Evolutionary conservation across 1,139 yeast species (phyloP), one percentile per base, ranked within the genome.

Genomic region (Citeromyces hawaiiensis): DNA sequence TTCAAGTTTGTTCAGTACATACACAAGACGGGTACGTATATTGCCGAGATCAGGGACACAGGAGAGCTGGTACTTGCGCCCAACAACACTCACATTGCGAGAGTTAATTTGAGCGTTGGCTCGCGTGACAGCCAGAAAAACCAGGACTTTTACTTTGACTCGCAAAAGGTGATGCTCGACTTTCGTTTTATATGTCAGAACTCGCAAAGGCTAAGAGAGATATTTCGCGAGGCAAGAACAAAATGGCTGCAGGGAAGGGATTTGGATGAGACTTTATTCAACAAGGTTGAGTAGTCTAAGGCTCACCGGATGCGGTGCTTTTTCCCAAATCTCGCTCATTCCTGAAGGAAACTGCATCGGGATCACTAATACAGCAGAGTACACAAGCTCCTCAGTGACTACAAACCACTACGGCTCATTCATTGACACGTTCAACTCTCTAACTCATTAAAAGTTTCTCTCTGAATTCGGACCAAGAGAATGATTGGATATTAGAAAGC

Each of bases 1-100:
- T 88, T 83, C 61, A 76, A 79, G 48, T 82, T 74, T 54, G 86
- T 88, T 1, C 98, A 93, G 57, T 93, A 82, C 52, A 79, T 93
- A 41, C 98, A 93, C 57, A 71, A 68, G 46, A 76, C 94, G 1
- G 99, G 98, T 2, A 77, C 85, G 2, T 85, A 88, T 47, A 74
- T 93, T 42, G 94, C 93, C 3, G 97, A 93, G 56, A 67, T 93
- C 37, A 65, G 91, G 45, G 86, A 77, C 37, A 80, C 78, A 47
- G 94, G 95, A 14, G 82, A 77, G 42, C 70, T 88, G 49, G 78
- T 83, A 47, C 62, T 88, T 51, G 91, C 88, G 0, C 94, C 94
- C 2, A 83, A 82, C 50, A 83, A 83, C 54, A 70, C 78, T 38
- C 85, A 81, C 53, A 72, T 82, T 38, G 70, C 83, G 0, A 61